Evolutionary conservation across 768 basidiomycete species (phyloP).

Genomic region (Serendipita sp.): DNA sequence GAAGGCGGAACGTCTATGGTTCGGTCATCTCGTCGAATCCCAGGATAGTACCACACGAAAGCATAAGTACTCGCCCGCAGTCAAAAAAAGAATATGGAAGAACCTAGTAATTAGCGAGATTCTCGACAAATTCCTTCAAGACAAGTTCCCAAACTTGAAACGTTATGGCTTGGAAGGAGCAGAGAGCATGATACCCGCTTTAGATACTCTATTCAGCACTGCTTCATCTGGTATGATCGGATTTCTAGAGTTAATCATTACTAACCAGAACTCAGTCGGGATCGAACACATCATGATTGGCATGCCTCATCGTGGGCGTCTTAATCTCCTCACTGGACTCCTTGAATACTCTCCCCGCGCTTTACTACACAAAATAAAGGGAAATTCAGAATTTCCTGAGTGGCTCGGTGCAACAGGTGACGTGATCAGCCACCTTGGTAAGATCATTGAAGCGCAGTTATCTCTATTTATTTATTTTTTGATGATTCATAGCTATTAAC

Average conservation of each 20-base stretch:
- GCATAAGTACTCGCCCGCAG: constrained; percentile 12
- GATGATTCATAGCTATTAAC: neutral
- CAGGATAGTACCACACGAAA: constrained; percentile 13
- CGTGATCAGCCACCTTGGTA: constrained; percentile 72
- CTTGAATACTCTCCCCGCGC: constrained; percentile 48
- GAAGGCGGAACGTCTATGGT: constrained; percentile 78
- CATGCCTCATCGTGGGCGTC: constrained; percentile 78
- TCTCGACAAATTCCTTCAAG: constrained; percentile 69
- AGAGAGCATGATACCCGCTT: constrained; percentile 82
- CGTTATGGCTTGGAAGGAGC: constrained; percentile 83
- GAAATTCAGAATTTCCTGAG: constrained; percentile 53
- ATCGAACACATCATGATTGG: constrained; percentile 57
- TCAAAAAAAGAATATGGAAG: constrained; percentile 42
- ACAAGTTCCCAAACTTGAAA: constrained; percentile 79
- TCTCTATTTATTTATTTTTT: neutral
- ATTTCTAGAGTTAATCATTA: neutral
- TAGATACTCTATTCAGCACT: constrained; percentile 56
- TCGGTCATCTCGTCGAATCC: constrained; percentile 71
- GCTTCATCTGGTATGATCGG: constrained; percentile 26
- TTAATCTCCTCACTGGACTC: constrained; percentile 71
- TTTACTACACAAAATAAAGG: constrained; percentile 77
- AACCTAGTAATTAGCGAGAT: constrained; percentile 63
- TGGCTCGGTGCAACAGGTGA: constrained; percentile 58
- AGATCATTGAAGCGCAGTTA: constrained; percentile 49
- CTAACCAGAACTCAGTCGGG: constrained; percentile 27